Conservation (phyloP, 148 eudicot genomes). For the Fagopyrum esculentum region DNA sequence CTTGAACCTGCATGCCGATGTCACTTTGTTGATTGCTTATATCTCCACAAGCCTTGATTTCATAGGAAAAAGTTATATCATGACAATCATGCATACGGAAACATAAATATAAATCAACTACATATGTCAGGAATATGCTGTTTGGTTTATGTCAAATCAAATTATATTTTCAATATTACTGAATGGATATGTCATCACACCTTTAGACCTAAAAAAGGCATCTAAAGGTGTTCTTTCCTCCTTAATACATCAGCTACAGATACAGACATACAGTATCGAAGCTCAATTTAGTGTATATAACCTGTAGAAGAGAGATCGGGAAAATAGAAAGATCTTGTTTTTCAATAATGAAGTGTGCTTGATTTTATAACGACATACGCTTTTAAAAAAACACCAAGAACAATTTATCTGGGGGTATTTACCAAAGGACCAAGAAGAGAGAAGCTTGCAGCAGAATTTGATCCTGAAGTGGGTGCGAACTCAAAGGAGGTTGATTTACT, state of each 20-base stretch:
- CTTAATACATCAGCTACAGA: no score
- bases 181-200: neutral
- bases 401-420: slow-evolving; percentile 22
- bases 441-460: slow-evolving; percentile 47
- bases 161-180: neutral
- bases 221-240: neutral
- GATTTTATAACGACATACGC: neutral
- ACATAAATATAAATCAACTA: neutral
- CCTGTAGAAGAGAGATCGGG: neutral
- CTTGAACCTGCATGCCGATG: no score
- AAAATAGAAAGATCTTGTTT: neutral
- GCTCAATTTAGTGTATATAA: neutral
- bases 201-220: neutral
- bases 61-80: slow-evolving; percentile 13
- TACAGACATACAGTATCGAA: no score
- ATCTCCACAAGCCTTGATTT: slow-evolving; percentile 43
- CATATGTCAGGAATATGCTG: neutral
- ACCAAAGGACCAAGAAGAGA: slow-evolving; percentile 48
- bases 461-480: slow-evolving; percentile 58
- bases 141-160: neutral
- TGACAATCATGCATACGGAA: neutral
- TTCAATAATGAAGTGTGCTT: no score
- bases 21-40: slow-evolving; percentile 34
- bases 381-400: neutral
- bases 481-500: slow-evolving; percentile 51